These are phyloP conservation scores for Holtermanniella nyarrowii DNA, from an alignment of 768 basidiomycete genomes.

Conservation along the genomic window DNA sequence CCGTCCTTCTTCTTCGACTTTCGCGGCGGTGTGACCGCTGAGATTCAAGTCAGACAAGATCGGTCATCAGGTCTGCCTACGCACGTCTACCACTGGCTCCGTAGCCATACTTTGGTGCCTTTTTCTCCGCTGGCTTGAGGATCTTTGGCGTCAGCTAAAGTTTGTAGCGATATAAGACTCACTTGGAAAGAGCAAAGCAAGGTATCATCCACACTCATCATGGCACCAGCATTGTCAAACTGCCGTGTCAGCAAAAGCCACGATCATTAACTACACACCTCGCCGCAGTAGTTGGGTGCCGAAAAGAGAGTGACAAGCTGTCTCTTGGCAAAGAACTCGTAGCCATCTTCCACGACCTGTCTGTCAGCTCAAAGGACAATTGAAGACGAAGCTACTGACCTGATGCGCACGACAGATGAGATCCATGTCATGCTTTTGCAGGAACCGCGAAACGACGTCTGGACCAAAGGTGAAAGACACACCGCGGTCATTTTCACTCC, in stretches of 20 bases:
- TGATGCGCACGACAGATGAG: slow-evolving; percentile 97
- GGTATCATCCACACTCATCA: slow-evolving; percentile 99
- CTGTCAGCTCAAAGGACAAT: neutral
- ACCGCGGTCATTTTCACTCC: slow-evolving; percentile 98
- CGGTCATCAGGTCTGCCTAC: slow-evolving; percentile 43
- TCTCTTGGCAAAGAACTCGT: slow-evolving; percentile 97
- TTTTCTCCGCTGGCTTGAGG: slow-evolving; percentile 98
- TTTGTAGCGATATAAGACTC: slow-evolving; percentile 21
- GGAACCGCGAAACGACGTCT: slow-evolving; percentile 93
- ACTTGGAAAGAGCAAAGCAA: slow-evolving; percentile 97
- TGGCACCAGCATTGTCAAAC: slow-evolving; percentile 98
- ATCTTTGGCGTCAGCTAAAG: slow-evolving; percentile 50
- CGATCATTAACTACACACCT: slow-evolving; percentile 22
- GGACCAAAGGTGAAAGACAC: slow-evolving; percentile 99
- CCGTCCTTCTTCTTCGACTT: slow-evolving; percentile 95
- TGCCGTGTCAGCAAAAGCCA: slow-evolving; percentile 42
- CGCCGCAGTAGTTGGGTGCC: slow-evolving; percentile 54
- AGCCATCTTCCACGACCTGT: slow-evolving; percentile 95
- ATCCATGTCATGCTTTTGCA: slow-evolving; percentile 99
- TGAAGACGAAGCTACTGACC: slow-evolving; percentile 45
- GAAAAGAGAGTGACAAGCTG: slow-evolving; percentile 95
- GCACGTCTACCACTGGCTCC: slow-evolving; percentile 41
- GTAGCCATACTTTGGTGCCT: slow-evolving; percentile 55
- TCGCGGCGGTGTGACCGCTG: slow-evolving; percentile 84
- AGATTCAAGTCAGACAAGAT: slow-evolving; percentile 3